Conservation (phyloP, 179 eudicot species). For the Carnegiea gigantea region DNA sequence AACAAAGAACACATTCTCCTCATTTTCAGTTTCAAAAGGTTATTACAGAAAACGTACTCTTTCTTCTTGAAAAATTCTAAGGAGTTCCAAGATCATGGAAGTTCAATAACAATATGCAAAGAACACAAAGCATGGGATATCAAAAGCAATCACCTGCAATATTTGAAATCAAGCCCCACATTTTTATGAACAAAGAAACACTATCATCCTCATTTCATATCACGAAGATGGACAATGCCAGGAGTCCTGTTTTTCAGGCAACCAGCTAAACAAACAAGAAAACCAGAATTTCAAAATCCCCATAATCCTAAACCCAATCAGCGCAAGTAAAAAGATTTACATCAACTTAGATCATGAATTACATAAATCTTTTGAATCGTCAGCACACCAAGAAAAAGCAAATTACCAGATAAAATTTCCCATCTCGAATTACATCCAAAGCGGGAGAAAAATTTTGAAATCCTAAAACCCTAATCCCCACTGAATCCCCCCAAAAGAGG, state of each 20-base stretch:
- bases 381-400: neutral
- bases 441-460: neutral
- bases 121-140: neutral
- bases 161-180: neutral
- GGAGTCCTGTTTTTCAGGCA: neutral
- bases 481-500: neutral
- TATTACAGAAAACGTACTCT: neutral
- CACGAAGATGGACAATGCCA: neutral
- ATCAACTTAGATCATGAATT: neutral
- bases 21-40: neutral
- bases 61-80: neutral
- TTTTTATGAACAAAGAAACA: neutral
- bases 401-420: neutral
- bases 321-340: neutral
- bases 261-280: neutral
- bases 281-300: neutral
- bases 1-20: neutral
- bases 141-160: neutral
- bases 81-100: neutral
- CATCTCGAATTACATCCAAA: conserved; percentile 4
- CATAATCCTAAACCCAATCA: neutral
- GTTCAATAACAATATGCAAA: neutral
- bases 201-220: neutral
- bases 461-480: neutral
- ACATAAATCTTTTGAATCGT: neutral